Base-by-base conservation (phyloP, 305 asterid genomes). In the Fraxinus ornus region DNA sequence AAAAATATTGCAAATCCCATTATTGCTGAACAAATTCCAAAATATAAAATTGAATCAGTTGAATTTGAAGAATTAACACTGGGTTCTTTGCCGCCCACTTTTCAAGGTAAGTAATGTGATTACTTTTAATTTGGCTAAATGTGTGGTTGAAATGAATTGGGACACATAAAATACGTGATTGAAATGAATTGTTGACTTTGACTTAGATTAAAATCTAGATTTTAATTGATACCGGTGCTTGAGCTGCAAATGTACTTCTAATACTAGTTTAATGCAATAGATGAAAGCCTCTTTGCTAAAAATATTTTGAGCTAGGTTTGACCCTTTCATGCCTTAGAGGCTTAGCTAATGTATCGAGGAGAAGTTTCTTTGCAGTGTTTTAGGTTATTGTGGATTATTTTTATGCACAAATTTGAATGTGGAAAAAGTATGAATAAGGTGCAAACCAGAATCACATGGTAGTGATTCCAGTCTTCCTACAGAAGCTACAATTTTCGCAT, bases 81-180 rank as follows among this genome's bases (percentile, higher is more conserved):
- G 75, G 98, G 99, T 84, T 90, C 93, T 26, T 89, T 96, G 73
- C 98, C 99, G 26, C 98, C 98, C 39, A 92, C 99, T 30, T 90
- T 96, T 78, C 99, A 94, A 92, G 98, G 99, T 94, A 37, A 74
- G 90, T 84, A 26, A 36, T 22, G 33, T 24, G 32, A 24, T 22
- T 64, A 24, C 32, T 64, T 21, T 64, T 64, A 64, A 22, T 24
- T 64, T 60, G 5, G 33, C 12, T 62, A 7, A 22, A 62, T 21
- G 37, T 3, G 7, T 35, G 37, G 7, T 35, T 35, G 5, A 35
- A 35, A 35, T 4, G 37, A 4, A 4, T 7, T 35, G 37, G 5
- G 37, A 35, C 7, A 5, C 1, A 35, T 35, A 0, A 35, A 35
- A 35, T 35, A 3, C 4, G 7, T 35, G 7, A 7, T 35, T 35